A percentile compares a stretch with the other conserved stretches of the same genome.
Evolutionary conservation across 495 filamentous ascomycete genomes (phyloP).

Genomic region (Massariosphaeria phaeospora): DNA sequence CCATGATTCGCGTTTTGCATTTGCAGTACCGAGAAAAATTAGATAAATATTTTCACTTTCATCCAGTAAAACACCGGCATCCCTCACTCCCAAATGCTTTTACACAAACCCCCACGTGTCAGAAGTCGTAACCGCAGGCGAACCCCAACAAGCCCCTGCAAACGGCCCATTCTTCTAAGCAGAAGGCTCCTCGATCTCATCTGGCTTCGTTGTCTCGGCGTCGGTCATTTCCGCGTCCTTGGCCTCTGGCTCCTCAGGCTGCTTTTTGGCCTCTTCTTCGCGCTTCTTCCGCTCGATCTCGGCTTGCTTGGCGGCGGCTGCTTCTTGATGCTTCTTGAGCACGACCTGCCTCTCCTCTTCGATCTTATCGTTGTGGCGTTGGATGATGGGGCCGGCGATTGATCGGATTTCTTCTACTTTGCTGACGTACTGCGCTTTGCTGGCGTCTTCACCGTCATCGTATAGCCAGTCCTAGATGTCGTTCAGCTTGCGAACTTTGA

Average conservation of each 20-base stretch:
- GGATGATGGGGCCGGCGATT: conserved; percentile 83
- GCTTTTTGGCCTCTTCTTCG: conserved; percentile 62
- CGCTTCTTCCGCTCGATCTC: conserved; percentile 68
- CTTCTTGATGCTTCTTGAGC: conserved; percentile 73
- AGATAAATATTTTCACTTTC: too few relatives aligned
- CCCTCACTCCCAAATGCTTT: conserved; percentile 6
- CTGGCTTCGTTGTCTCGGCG: conserved; percentile 38
- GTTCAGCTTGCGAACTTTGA: conserved; percentile 19
- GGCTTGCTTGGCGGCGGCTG: conserved; percentile 40
- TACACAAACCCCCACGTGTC: not conserved
- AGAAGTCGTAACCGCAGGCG: too few relatives aligned
- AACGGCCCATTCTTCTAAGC: conserved; percentile 8
- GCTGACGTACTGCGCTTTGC: conserved; percentile 84
- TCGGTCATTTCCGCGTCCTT: conserved; percentile 45
- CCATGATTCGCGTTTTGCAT: too few relatives aligned
- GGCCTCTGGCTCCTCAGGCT: conserved; percentile 45
- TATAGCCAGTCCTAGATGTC: conserved; percentile 86
- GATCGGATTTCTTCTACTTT: conserved; percentile 96
- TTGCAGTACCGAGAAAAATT: too few relatives aligned
- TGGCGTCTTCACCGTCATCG: conserved; percentile 92
- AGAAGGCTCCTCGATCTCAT: conserved; percentile 39
- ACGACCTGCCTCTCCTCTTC: conserved; percentile 81
- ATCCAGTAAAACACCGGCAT: too few relatives aligned
- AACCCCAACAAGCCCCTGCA: too few relatives aligned
- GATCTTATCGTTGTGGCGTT: conserved; percentile 90